Base-by-base conservation (phyloP, 2,329 filamentous ascomycete genomes). In the Ophiocordyceps camponoti-floridani region DNA sequence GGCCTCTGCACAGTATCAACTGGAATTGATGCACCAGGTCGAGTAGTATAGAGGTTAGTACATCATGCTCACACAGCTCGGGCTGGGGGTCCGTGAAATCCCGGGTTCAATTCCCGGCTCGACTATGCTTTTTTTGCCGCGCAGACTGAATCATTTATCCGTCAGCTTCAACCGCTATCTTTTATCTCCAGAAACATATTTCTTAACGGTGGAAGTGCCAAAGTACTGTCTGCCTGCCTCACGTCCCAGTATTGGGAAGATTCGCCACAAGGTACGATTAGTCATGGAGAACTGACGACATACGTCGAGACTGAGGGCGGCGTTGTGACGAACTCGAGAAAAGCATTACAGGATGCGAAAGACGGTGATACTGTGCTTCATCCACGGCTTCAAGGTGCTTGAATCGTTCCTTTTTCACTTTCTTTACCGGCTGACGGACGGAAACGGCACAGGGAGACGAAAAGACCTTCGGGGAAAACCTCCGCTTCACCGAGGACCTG, bases 321-420 rank as follows among this genome's bases (percentile, higher is more conserved):
- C 23, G 23, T 5, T 5, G 23, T 23, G 23, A 5, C 23, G 23
- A 23, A 23, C 23, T 3, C 23, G 5, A 23, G 5, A 5, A 23
- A 23, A 23, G 23, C 23, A 23, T 7, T 46, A 44, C 37, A 58
- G 45, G 43, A 63, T 63, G 61, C 83, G 81, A 68, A 87, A 84
- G 65, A 91, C 83, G 47, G 64, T 93, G 35, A 63, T 93, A 37
- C 65, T 93, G 47, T 84, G 82, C 57, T 91, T 91, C 61, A 84
- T 91, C 48, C 85, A 93, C 62, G 85, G 85, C 58, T 93, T 93
- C 74, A 86, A 91, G 72, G 76, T 78, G 23, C 23, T 5, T 23
- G 23, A 23, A 23, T 3, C 23, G n/a, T n/a, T n/a, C 23, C 23
- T 23, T 23, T 5, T 23, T 23, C 23, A 23, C 23, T 23, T 5